These are phyloP conservation scores for Cladosporium sp. DNA, from an alignment of 2,329 filamentous ascomycete genomes.

Conservation along the genomic window DNA sequence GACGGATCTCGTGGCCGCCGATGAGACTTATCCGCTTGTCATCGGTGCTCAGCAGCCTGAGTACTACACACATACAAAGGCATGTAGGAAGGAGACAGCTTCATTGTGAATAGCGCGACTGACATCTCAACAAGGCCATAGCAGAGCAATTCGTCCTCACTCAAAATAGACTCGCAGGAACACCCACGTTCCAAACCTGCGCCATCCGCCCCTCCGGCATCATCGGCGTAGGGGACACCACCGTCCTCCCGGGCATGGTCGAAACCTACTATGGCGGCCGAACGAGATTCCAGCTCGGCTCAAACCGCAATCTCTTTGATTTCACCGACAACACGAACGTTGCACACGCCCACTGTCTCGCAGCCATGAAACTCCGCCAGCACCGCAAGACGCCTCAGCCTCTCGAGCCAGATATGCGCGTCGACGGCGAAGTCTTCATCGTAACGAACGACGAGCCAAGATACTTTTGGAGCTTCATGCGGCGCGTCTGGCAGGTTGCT, in stretches of 20 bases:
- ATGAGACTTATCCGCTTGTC: not conserved
- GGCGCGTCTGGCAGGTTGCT: not conserved
- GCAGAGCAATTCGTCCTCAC: not conserved
- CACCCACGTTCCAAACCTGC: slow-evolving; percentile 45
- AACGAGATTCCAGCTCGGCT: slow-evolving; percentile 52
- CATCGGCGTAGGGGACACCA: slow-evolving; percentile 52
- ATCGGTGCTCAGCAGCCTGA: not conserved
- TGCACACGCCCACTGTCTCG: slow-evolving; percentile 27
- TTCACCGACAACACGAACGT: slow-evolving; percentile 56
- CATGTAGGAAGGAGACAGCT: too few species aligned
- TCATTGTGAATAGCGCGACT: too few species aligned
- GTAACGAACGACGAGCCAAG: slow-evolving; percentile 52
- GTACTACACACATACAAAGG: not conserved
- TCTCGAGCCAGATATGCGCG: slow-evolving; percentile 45
- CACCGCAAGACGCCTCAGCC: slow-evolving; percentile 31
- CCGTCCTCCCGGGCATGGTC: slow-evolving; percentile 47
- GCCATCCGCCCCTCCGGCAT: slow-evolving; percentile 53
- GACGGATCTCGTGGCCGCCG: not conserved
- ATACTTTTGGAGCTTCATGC: slow-evolving; percentile 47
- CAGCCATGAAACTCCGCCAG: not conserved
- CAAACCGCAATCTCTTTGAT: slow-evolving; percentile 56
- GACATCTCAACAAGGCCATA: not conserved
- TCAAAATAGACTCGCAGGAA: not conserved
- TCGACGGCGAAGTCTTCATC: slow-evolving; percentile 54
- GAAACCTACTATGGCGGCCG: slow-evolving; percentile 47